Percentiles rank a stretch among this genome's conserved stretches.
Evolutionary conservation across 345 rosid genomes (phyloP).

Genomic region (Hevea brasiliensis): DNA sequence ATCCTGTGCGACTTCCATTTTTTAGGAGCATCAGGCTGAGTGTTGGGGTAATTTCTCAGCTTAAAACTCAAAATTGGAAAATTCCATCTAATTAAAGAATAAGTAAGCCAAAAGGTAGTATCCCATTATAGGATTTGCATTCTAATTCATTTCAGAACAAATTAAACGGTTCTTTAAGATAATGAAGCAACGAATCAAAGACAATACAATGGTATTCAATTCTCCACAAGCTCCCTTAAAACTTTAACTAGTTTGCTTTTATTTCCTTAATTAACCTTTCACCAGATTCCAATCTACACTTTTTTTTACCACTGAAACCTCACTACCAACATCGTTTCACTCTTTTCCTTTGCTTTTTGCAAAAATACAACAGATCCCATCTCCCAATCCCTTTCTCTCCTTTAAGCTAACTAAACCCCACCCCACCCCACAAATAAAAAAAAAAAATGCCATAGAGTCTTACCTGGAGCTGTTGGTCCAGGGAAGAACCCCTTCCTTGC

Average conservation of each 20-base stretch:
- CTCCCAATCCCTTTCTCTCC: not conserved
- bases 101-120: no score
- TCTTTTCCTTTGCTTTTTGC: not conserved
- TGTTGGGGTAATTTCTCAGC: no score
- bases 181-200: not conserved
- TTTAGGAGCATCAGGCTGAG: no score
- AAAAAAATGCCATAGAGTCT: not conserved
- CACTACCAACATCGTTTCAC: not conserved
- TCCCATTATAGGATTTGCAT: no score
- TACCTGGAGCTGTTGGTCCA: conserved; percentile 7
- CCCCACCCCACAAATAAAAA: not conserved
- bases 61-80: no score
- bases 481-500: conserved; percentile 6
- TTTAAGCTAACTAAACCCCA: no score
- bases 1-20: no score
- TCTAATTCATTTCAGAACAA: no score
- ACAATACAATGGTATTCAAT: not conserved
- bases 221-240: not conserved
- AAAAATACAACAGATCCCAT: conserved; percentile 12
- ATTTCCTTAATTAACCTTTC: not conserved
- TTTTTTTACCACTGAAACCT: not conserved
- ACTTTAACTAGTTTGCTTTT: not conserved
- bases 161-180: no score
- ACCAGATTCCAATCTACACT: not conserved
- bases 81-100: no score